Conservation (phyloP, 345 rosid genomes). For the Nephelium lappaceum region DNA sequence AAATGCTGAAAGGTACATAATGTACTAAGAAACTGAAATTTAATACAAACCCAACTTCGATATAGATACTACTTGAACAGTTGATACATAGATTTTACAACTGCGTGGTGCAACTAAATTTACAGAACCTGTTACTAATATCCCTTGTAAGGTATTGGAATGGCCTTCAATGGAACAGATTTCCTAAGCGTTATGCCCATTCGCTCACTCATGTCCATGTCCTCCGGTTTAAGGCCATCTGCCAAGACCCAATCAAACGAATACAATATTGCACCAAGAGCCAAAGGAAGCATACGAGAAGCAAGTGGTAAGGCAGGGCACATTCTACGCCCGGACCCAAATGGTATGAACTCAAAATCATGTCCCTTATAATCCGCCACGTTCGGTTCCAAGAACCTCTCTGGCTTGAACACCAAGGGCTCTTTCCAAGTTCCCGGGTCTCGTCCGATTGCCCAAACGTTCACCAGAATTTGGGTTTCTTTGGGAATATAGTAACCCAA, state of each 20-base stretch:
- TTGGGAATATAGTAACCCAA: constrained; percentile 58
- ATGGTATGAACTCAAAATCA: constrained; percentile 70
- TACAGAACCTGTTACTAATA: neutral
- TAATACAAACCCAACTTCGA: neutral
- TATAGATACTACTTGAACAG: too few relatives aligned
- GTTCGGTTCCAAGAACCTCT: constrained; percentile 55
- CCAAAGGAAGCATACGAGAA: constrained; percentile 62
- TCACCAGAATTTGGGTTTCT: constrained; percentile 74
- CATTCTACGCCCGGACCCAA: constrained; percentile 86
- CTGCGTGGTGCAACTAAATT: too few relatives aligned
- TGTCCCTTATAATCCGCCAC: constrained; percentile 61
- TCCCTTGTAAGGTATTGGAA: constrained; percentile 45
- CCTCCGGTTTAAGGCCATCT: constrained; percentile 42
- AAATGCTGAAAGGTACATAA: neutral
- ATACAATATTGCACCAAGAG: constrained; percentile 61
- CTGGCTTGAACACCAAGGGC: constrained; percentile 61
- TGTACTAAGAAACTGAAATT: neutral
- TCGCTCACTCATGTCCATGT: constrained; percentile 68
- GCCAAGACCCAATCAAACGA: constrained; percentile 67
- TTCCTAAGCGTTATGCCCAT: constrained; percentile 72
- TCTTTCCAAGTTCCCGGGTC: constrained; percentile 67
- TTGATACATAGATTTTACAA: too few relatives aligned
- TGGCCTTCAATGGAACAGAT: constrained; percentile 56
- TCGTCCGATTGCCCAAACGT: constrained; percentile 69
- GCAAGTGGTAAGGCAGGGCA: constrained; percentile 80